Percentiles rank a stretch among this genome's conserved stretches.
These are phyloP conservation scores for Phytophthora sansomeana DNA, from an alignment of 352 stramenopile species.

Conservation along the genomic window DNA sequence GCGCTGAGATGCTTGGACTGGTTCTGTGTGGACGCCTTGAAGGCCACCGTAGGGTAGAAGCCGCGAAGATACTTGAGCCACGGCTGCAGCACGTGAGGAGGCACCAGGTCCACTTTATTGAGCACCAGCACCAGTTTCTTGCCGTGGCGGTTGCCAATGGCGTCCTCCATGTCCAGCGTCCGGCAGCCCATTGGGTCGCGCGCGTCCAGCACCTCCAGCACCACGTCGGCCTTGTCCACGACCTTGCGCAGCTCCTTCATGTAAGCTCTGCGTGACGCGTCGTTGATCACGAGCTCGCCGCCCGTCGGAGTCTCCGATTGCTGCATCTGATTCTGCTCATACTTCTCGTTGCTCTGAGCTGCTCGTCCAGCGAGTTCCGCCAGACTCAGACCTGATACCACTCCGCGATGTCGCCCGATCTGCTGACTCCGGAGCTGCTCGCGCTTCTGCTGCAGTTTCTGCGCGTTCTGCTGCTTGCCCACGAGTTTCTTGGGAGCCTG, in stretches of 20 bases:
- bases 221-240: conserved; percentile 96
- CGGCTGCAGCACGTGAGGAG: conserved; percentile 93
- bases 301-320: conserved; percentile 18
- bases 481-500: conserved; percentile 41
- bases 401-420: conserved; percentile 50
- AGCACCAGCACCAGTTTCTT: conserved; percentile 98
- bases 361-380: conserved; percentile 61
- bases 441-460: conserved; percentile 68
- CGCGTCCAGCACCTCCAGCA: conserved; percentile 98
- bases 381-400: conserved; percentile 48
- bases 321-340: conserved; percentile 45
- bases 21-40: conserved; percentile 97
- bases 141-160: conserved; percentile 92
- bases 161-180: conserved; percentile 94
- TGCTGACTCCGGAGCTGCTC: conserved; percentile 68
- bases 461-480: conserved; percentile 56
- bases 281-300: conserved; percentile 69
- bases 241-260: conserved; percentile 97
- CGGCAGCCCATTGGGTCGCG: conserved; percentile 96
- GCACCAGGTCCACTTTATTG: conserved; percentile 99
- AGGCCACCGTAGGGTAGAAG: conserved; percentile 95
- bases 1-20: conserved; percentile 71
- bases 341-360: conserved; percentile 50
- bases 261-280: conserved; percentile 94
- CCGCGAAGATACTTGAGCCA: conserved; percentile 96